These are phyloP conservation scores for Orbilia quercus DNA, from an alignment of 2,329 filamentous ascomycete genomes.

Conservation along the genomic window DNA sequence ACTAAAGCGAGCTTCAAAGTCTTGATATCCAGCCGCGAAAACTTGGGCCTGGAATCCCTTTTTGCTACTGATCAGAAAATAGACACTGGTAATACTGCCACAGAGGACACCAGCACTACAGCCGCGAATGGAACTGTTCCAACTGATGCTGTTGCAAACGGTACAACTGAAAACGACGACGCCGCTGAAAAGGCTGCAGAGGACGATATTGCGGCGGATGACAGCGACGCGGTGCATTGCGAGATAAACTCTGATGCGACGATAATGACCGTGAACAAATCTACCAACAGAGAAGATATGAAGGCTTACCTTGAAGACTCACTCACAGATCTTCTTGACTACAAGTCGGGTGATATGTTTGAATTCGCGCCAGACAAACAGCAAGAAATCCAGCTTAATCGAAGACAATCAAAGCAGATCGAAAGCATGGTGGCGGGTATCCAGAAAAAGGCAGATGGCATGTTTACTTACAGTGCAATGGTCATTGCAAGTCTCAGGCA, in stretches of 20 bases:
- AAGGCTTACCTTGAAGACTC: slow-evolving; percentile 29
- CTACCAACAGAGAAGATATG: slow-evolving; percentile 41
- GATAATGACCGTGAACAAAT: slow-evolving; percentile 35
- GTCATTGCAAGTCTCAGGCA: slow-evolving; percentile 43
- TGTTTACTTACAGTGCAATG: slow-evolving; percentile 51
- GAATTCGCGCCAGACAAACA: neutral
- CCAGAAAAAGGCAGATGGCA: slow-evolving; percentile 44
- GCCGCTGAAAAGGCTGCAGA: neutral
- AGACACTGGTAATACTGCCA: neutral
- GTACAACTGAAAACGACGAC: neutral
- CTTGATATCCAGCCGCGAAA: slow-evolving; percentile 35
- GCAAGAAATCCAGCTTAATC: slow-evolving; percentile 2
- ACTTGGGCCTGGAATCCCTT: slow-evolving; percentile 8
- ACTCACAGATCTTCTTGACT: slow-evolving; percentile 33
- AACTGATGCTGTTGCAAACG: slow-evolving; percentile 4
- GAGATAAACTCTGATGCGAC: slow-evolving; percentile 18
- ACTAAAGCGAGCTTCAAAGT: slow-evolving; percentile 20
- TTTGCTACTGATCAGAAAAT: neutral
- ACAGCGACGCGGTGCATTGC: slow-evolving; percentile 11
- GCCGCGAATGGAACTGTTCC: neutral
- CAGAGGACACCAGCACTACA: neutral
- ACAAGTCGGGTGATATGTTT: neutral
- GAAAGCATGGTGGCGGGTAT: slow-evolving; percentile 33
- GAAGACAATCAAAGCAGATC: slow-evolving; percentile 25
- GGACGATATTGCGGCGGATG: neutral